Conservation (phyloP, 352 stramenopile species). For the Globisporangium takayamanum region DNA sequence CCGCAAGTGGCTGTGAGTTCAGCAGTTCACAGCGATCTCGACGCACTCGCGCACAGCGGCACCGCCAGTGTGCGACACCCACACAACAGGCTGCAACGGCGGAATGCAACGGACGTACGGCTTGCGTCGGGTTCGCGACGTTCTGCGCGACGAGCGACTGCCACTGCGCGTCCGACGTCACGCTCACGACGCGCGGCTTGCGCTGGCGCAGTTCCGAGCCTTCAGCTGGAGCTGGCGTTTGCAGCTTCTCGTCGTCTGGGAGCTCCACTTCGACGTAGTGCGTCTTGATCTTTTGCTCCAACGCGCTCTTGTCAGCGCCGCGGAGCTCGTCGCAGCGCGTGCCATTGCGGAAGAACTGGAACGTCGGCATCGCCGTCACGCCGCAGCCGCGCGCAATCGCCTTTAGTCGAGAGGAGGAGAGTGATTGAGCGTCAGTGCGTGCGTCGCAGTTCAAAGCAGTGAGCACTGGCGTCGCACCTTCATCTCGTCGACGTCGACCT, state of each 20-base stretch:
- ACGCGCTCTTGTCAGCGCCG: conserved; percentile 64
- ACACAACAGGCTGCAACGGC: neutral
- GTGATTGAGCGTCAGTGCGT: neutral
- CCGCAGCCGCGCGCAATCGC: conserved; percentile 57
- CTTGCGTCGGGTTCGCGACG: conserved; percentile 25
- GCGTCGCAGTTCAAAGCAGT: too few relatives aligned
- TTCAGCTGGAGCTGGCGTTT: conserved; percentile 1
- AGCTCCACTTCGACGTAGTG: conserved; percentile 77
- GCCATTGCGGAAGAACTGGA: conserved; percentile 91
- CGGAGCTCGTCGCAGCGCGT: conserved; percentile 85
- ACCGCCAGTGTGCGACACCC: neutral
- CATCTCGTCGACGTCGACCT: conserved; percentile 87
- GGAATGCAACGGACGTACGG: conserved; percentile 23
- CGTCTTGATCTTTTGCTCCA: conserved; percentile 64
- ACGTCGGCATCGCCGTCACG: conserved; percentile 93
- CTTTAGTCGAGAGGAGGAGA: conserved; percentile 7
- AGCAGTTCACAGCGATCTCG: neutral
- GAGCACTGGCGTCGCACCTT: conserved; percentile 18
- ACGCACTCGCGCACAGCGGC: neutral
- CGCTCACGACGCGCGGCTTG: conserved; percentile 37
- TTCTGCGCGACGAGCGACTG: conserved; percentile 39
- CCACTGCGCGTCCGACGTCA: conserved; percentile 54
- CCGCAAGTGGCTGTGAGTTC: conserved; percentile 1
- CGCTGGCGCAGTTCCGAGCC: conserved; percentile 46
- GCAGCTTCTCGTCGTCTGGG: conserved; percentile 50